Conservation (phyloP, 441 rosid species). For the Erodium moschatum region DNA sequence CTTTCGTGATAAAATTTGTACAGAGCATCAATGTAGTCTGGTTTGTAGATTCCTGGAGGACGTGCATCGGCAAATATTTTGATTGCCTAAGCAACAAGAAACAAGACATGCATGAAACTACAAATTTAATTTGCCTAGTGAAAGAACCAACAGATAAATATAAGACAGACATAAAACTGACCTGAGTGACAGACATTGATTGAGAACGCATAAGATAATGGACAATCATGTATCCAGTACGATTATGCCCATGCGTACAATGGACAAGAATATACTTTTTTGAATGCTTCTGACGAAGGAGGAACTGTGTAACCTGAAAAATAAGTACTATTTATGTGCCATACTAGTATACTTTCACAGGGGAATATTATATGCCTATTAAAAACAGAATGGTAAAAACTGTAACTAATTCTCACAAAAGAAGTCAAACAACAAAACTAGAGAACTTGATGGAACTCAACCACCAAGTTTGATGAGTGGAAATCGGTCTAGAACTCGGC, state of each 20-base stretch:
- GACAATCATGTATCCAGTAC: slow-evolving; percentile 94
- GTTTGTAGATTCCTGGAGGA: slow-evolving; percentile 96
- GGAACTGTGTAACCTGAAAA: slow-evolving; percentile 66
- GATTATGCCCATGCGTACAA: slow-evolving; percentile 97
- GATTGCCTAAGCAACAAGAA: slow-evolving; percentile 55
- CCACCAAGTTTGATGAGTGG: too few species aligned
- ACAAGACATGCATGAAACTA: slow-evolving; percentile 16
- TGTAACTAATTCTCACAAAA: not conserved
- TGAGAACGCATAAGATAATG: slow-evolving; percentile 85
- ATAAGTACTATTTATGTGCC: not conserved
- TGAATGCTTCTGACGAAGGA: slow-evolving; percentile 54
- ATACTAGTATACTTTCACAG: not conserved
- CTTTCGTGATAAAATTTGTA: slow-evolving; percentile 85
- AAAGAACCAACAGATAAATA: slow-evolving; percentile 9
- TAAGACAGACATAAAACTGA: slow-evolving; percentile 22
- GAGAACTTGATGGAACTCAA: too few species aligned
- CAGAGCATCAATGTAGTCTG: slow-evolving; percentile 75
- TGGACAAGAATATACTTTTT: slow-evolving; percentile 88
- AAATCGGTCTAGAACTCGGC: too few species aligned
- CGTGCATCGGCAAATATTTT: slow-evolving; percentile 76
- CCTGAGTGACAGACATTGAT: slow-evolving; percentile 80
- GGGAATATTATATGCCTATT: slow-evolving; percentile 1
- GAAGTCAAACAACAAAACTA: not conserved
- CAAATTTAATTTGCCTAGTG: slow-evolving; percentile 14
- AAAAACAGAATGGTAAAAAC: not conserved